Percentiles rank a stretch among this genome's conserved stretches.
These are phyloP conservation scores for Purshia tridentata DNA, from an alignment of 306 rosid genomes.

Conservation along the genomic window DNA sequence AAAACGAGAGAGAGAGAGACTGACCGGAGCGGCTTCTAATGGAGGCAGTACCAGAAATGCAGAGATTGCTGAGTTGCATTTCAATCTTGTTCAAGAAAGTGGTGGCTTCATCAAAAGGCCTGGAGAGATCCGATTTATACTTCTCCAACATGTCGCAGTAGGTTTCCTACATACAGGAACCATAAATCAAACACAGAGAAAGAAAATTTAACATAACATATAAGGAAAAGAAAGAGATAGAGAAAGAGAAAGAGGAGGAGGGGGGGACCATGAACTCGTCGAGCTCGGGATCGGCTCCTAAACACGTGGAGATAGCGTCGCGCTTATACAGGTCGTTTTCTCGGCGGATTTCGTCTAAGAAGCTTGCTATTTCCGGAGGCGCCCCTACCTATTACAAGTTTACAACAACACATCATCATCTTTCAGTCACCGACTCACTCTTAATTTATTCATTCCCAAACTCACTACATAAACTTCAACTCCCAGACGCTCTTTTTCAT, in stretches of 20 bases:
- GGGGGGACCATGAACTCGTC: slow-evolving; percentile 97
- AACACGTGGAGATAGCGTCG: slow-evolving; percentile 73
- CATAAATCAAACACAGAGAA: neutral
- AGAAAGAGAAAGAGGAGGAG: neutral
- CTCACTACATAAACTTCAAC: no score
- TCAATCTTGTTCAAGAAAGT: slow-evolving; percentile 86
- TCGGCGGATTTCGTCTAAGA: slow-evolving; percentile 75
- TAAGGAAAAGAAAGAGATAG: slow-evolving; percentile 1
- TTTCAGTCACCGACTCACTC: neutral
- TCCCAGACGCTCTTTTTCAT: no score
- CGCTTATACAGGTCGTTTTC: slow-evolving; percentile 59
- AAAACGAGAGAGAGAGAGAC: slow-evolving; percentile 22
- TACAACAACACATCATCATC: neutral
- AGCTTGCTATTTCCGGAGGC: slow-evolving; percentile 78
- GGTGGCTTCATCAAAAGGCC: slow-evolving; percentile 93
- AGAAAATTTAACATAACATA: no score
- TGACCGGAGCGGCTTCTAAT: slow-evolving; percentile 65
- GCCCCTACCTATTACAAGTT: slow-evolving; percentile 92
- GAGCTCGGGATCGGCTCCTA: slow-evolving; percentile 98
- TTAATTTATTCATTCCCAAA: no score
- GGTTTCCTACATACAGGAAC: slow-evolving; percentile 50
- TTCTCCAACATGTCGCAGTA: slow-evolving; percentile 78
- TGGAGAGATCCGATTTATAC: slow-evolving; percentile 80
- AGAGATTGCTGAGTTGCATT: slow-evolving; percentile 71
- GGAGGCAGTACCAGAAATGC: slow-evolving; percentile 37